phyloP scores from a whole-genome alignment of 352 stramenopile species.

The Globisporangium viniferum region DNA sequence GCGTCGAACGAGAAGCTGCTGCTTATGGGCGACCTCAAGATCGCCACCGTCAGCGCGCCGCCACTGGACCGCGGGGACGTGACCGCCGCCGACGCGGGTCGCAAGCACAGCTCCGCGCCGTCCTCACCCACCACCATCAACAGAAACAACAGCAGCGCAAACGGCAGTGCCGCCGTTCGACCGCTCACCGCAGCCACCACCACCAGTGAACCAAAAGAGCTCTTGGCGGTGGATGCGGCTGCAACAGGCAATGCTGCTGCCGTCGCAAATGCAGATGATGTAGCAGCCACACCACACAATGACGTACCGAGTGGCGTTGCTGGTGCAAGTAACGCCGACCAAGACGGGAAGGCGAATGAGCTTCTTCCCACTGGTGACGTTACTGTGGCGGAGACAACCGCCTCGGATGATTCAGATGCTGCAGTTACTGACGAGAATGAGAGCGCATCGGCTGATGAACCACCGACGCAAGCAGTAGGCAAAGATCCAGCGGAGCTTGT shows the following conservation, averaged over 20 bases:
- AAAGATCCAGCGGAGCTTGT: background rate
- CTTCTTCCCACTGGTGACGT: background rate
- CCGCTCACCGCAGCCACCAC: background rate
- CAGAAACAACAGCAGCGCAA: slow-evolving; percentile 1
- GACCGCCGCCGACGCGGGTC: background rate
- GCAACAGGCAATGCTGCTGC: background rate
- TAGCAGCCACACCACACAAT: background rate
- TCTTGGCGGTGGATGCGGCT: background rate
- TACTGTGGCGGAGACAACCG: background rate
- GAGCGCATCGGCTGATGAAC: slow-evolving; percentile 7
- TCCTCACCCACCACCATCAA: background rate
- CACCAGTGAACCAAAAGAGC: slow-evolving; percentile 4
- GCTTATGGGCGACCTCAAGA: slow-evolving; percentile 16
- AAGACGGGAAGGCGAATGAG: background rate
- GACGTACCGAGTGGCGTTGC: background rate
- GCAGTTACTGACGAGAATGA: slow-evolving; percentile 9
- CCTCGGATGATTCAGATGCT: slow-evolving; percentile 13
- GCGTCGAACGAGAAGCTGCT: slow-evolving; percentile 10
- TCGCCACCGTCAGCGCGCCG: slow-evolving; percentile 11
- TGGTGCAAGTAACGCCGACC: background rate
- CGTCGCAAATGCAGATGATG: background rate
- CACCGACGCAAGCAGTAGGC: background rate
- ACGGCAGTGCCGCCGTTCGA: slow-evolving; percentile 1
- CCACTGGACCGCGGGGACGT: slow-evolving; percentile 4
- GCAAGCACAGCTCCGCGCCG: background rate